Evolutionary conservation across 805 yeast species (phyloP).

Genomic region (Suhomyces sp.): DNA sequence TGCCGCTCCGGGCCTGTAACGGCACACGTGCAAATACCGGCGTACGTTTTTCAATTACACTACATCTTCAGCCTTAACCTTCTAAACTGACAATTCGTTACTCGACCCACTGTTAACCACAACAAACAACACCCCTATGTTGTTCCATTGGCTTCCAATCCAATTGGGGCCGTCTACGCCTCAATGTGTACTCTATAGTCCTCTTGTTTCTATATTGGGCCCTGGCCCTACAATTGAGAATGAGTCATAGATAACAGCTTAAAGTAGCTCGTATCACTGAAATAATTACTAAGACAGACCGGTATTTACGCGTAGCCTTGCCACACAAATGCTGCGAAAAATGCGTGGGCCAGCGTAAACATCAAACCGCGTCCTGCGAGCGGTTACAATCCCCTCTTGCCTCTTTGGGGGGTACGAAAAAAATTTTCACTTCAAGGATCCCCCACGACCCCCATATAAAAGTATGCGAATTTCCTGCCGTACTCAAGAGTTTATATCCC

Average conservation of each 20-base stretch:
- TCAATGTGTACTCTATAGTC: too few relatives aligned
- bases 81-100: too few relatives aligned
- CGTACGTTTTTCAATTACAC: neutral
- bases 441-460: slow-evolving; percentile 12
- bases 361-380: neutral
- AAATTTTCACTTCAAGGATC: slow-evolving; percentile 6
- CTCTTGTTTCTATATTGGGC: too few relatives aligned
- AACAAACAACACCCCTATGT: neutral
- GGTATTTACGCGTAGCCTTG: slow-evolving; percentile 4
- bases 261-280: neutral
- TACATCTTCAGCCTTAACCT: too few relatives aligned
- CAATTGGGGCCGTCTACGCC: neutral
- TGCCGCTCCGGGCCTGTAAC: too few relatives aligned
- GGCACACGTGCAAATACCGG: neutral
- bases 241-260: slow-evolving; percentile 4
- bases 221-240: too few relatives aligned
- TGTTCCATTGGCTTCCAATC: neutral
- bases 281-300: slow-evolving; percentile 5
- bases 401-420: slow-evolving; percentile 3
- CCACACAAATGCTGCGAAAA: neutral
- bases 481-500: neutral
- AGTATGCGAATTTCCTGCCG: slow-evolving; percentile 5
- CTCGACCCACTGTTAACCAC: neutral
- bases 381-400: neutral
- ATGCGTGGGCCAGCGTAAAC: slow-evolving; percentile 1